phyloP scores from a whole-genome alignment of 106 monocot genomes.

The Chionographis japonica region DNA sequence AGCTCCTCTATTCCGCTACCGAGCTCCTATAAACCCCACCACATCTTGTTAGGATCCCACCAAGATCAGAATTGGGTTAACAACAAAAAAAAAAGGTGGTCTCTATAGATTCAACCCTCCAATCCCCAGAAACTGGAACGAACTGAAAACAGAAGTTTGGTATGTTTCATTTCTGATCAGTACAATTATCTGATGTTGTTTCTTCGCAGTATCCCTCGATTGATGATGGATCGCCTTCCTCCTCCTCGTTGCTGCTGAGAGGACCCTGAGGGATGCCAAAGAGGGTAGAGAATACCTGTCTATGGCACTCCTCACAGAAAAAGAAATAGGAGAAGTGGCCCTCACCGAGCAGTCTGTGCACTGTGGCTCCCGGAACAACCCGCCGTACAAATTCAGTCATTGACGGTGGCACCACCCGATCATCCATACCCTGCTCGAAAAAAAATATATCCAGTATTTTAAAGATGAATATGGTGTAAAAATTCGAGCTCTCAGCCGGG shows the following conservation, averaged over 20 bases:
- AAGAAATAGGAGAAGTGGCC: slow-evolving; percentile 96
- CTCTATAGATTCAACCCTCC: too few relatives aligned
- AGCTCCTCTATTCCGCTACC: too few relatives aligned
- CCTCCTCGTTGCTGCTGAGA: neutral
- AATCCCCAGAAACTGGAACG: too few relatives aligned
- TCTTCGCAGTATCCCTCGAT: slow-evolving; percentile 16
- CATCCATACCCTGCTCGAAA: slow-evolving; percentile 75
- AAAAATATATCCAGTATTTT: neutral
- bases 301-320: slow-evolving; percentile 94
- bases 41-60: too few relatives aligned
- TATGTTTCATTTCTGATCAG: slow-evolving; percentile 8
- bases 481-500: too few relatives aligned
- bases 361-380: slow-evolving; percentile 71
- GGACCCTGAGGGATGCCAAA: slow-evolving; percentile 88
- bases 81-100: too few relatives aligned
- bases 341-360: slow-evolving; percentile 75
- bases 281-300: slow-evolving; percentile 77
- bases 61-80: too few relatives aligned
- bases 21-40: too few relatives aligned
- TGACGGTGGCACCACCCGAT: slow-evolving; percentile 74
- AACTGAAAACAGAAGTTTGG: too few relatives aligned
- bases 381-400: slow-evolving; percentile 76
- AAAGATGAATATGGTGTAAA: neutral
- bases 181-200: slow-evolving; percentile 3
- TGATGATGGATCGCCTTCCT: slow-evolving; percentile 4